Percentiles rank a stretch among this genome's conserved stretches.
phyloP scores from a whole-genome alignment of 805 yeast species.

The Sugiyamaella valdiviana region DNA sequence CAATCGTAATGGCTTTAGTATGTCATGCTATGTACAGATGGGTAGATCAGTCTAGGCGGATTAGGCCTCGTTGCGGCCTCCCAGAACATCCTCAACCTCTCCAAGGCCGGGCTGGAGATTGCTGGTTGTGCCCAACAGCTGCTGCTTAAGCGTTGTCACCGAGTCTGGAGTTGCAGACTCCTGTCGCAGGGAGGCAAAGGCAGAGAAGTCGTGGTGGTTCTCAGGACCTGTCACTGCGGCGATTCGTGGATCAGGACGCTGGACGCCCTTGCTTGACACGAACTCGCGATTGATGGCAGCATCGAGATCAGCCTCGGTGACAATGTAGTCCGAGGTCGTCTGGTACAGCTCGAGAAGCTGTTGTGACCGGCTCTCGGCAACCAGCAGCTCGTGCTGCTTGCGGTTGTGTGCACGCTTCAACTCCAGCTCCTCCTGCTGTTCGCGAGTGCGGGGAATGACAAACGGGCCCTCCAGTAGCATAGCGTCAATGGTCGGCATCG shows the following conservation, averaged over 20 bases:
- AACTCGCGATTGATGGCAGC: constrained; percentile 54
- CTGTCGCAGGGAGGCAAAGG: constrained; percentile 1
- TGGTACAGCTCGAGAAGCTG: constrained; percentile 66
- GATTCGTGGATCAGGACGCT: constrained; percentile 8
- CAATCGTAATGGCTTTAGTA: too few species aligned
- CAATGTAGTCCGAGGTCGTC: constrained; percentile 59
- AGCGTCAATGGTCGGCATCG: constrained; percentile 70
- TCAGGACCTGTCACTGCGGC: constrained; percentile 3
- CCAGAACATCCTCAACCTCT: constrained; percentile 27
- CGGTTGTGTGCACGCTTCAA: constrained; percentile 67
- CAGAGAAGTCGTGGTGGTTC: not conserved
- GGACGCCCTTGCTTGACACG: constrained; percentile 13
- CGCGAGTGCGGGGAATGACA: constrained; percentile 65
- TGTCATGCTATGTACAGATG: not conserved
- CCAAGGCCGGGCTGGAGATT: constrained; percentile 26
- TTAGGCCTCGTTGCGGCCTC: too few species aligned
- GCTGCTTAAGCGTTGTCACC: constrained; percentile 9
- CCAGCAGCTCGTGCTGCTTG: constrained; percentile 45
- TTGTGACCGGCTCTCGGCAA: constrained; percentile 48
- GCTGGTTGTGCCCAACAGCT: constrained; percentile 23
- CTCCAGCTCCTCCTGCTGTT: constrained; percentile 51
- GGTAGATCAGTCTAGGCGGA: too few species aligned
- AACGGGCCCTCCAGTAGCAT: constrained; percentile 52
- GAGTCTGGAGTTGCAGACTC: constrained; percentile 1
- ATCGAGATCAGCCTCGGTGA: constrained; percentile 61